Percentiles rank a stretch among this genome's conserved stretches.
These are phyloP conservation scores for Dactylellina cionopaga DNA, from an alignment of 2,329 filamentous ascomycete species.

Conservation along the genomic window DNA sequence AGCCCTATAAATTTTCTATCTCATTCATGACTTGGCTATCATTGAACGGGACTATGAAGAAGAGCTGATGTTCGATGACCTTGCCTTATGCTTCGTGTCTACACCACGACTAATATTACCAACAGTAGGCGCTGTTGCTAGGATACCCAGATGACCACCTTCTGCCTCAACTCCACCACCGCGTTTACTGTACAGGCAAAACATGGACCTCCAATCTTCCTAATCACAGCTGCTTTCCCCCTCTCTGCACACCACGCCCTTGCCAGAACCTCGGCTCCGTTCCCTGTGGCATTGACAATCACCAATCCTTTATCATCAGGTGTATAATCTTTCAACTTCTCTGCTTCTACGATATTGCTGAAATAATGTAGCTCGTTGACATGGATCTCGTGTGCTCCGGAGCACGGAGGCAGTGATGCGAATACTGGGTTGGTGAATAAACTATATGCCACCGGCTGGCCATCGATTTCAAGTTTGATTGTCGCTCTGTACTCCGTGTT, in stretches of 20 bases:
- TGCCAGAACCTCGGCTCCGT: conserved; percentile 34
- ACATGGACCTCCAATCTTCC: background rate
- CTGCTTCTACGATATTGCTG: background rate
- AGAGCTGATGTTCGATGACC: too few relatives aligned
- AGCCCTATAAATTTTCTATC: too few relatives aligned
- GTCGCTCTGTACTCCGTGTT: conserved; percentile 36
- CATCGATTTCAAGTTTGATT: conserved; percentile 34
- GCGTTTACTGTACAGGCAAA: conserved; percentile 2
- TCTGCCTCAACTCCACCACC: conserved; percentile 6
- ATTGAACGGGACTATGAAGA: too few relatives aligned
- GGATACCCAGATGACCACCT: conserved; percentile 20
- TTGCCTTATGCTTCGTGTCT: too few relatives aligned
- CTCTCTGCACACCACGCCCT: conserved; percentile 41
- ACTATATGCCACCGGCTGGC: conserved; percentile 12
- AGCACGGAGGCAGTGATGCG: conserved; percentile 22
- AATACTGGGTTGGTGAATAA: conserved; percentile 44
- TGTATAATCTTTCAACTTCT: conserved; percentile 27
- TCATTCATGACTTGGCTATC: too few relatives aligned
- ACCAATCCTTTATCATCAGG: conserved; percentile 17
- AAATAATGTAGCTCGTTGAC: conserved; percentile 6
- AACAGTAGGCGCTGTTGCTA: too few relatives aligned
- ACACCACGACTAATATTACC: too few relatives aligned
- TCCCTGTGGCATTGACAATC: conserved; percentile 32
- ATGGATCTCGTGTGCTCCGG: conserved; percentile 14
- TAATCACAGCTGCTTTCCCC: conserved; percentile 20